A percentile compares a stretch with the other conserved stretches of the same genome.
Conservation (phyloP, 2,329 filamentous ascomycete species). For the Fusarium pseudocircinatum region DNA sequence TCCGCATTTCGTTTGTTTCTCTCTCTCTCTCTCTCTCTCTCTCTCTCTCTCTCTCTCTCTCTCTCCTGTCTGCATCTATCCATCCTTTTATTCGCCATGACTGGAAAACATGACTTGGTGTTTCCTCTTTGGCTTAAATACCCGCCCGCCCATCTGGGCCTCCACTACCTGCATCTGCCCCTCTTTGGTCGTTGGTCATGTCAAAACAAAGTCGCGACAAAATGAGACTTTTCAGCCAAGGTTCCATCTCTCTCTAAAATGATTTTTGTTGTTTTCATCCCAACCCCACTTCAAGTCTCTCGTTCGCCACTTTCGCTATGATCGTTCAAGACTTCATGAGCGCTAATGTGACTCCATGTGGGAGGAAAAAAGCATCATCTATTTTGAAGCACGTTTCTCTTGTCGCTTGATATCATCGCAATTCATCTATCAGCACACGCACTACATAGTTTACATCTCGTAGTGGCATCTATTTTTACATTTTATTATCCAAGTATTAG, state of each 20-base stretch:
- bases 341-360: conserved; percentile 9
- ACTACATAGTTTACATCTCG: conserved; percentile 29
- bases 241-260: conserved; percentile 17
- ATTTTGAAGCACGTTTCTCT: conserved; percentile 12
- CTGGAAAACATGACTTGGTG: conserved; percentile 17
- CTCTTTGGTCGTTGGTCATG: conserved; percentile 3
- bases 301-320: conserved; percentile 28
- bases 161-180: conserved; percentile 25
- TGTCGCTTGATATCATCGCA: conserved; percentile 23
- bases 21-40: not conserved
- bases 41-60: not conserved
- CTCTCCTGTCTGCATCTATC: not conserved
- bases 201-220: conserved; percentile 3
- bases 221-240: conserved; percentile 34
- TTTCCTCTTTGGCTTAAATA: conserved; percentile 10
- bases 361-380: conserved; percentile 14
- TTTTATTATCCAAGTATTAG: conserved; percentile 23
- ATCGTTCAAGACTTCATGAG: conserved; percentile 4
- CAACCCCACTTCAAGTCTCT: conserved; percentile 27
- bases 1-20: not conserved
- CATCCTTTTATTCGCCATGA: conserved; percentile 12
- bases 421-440: conserved; percentile 42
- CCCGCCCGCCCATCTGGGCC: conserved; percentile 9
- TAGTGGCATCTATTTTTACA: conserved; percentile 44
- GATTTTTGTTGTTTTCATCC: conserved; percentile 38